Percentiles rank a stretch among this genome's conserved stretches.
These are phyloP conservation scores for Amaranthus tricolor DNA, from an alignment of 179 eudicot genomes.

Conservation along the genomic window DNA sequence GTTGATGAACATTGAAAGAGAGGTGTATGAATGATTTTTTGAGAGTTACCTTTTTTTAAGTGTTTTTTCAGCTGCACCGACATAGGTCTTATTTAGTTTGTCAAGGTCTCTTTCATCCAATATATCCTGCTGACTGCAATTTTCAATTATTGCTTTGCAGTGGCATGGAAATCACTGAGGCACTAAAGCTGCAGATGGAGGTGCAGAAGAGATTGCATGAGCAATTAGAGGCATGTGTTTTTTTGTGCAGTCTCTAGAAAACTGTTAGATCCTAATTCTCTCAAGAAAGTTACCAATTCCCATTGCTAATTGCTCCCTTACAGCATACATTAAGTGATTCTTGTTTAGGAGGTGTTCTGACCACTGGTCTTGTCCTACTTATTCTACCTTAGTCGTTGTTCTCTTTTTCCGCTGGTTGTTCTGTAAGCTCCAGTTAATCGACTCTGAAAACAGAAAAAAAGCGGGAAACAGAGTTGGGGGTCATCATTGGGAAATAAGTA, in stretches of 20 bases:
- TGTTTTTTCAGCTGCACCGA: not conserved
- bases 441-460: too few species aligned
- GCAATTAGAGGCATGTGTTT: conserved; percentile 15
- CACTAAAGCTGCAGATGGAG: conserved; percentile 12
- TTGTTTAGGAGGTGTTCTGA: not conserved
- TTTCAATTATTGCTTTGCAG: not conserved
- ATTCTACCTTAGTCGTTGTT: too few species aligned
- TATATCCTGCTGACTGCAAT: conserved; percentile 1
- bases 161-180: conserved; percentile 12
- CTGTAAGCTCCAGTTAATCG: too few species aligned
- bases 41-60: not conserved
- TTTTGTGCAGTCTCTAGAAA: conserved; percentile 11
- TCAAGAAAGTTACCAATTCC: not conserved
- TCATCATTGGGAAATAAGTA: too few species aligned
- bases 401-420: too few species aligned
- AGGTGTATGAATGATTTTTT: not conserved
- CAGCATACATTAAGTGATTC: not conserved
- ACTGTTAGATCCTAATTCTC: conserved; percentile 9
- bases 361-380: too few species aligned
- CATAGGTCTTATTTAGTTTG: not conserved
- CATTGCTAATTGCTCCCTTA: not conserved
- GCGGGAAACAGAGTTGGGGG: too few species aligned
- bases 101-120: not conserved
- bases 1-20: not conserved
- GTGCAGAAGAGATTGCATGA: conserved; percentile 17